These are phyloP conservation scores for Aspergillus ruber DNA, from an alignment of 2,329 filamentous ascomycete genomes.

Conservation along the genomic window DNA sequence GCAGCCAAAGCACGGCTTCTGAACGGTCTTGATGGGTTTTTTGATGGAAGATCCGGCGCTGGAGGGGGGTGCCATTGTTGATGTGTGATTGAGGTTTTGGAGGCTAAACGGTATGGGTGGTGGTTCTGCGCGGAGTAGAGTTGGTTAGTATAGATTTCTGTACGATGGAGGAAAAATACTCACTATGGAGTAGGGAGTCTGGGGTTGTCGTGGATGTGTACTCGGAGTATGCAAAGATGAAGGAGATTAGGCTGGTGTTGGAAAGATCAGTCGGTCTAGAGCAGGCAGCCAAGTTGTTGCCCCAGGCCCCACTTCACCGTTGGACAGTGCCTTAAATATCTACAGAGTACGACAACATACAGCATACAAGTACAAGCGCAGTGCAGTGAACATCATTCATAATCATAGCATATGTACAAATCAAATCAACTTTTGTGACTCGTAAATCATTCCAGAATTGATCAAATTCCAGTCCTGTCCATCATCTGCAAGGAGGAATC, in stretches of 20 bases:
- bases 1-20: constrained; percentile 38
- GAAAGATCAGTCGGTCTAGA: constrained; percentile 1
- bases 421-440: constrained; percentile 18
- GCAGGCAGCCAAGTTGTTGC: constrained; percentile 1
- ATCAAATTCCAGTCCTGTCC: constrained; percentile 6
- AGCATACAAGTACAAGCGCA: no score
- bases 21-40: constrained; percentile 33
- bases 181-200: background rate
- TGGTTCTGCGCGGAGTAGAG: no score
- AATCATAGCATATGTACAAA: constrained; percentile 16
- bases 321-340: no score
- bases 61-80: constrained; percentile 7
- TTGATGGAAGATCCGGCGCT: constrained; percentile 29
- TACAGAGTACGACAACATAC: no score
- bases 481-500: constrained; percentile 7
- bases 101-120: background rate
- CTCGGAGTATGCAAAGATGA: background rate
- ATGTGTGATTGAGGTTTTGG: background rate
- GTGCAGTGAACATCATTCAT: background rate
- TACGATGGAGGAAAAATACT: no score
- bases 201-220: background rate
- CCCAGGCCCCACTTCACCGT: background rate
- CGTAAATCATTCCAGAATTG: constrained; percentile 25
- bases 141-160: no score
- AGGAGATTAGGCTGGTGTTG: background rate